A percentile compares a stretch with the other conserved stretches of the same genome.
phyloP scores from a whole-genome alignment of 2,329 filamentous ascomycete genomes.

The Lecanicillium sp. region DNA sequence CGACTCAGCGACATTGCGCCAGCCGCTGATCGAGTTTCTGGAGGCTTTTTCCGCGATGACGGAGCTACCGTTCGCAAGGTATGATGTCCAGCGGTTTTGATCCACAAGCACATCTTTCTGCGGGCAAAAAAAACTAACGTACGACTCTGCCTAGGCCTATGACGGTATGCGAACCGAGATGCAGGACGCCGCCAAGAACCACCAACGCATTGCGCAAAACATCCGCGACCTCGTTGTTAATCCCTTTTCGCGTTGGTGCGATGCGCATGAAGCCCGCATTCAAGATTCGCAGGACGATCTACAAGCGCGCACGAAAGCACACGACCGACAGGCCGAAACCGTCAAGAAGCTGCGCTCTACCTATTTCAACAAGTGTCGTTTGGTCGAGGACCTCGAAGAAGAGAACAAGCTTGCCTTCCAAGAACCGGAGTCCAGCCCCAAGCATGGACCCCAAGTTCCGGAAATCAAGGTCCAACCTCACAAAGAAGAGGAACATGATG shows the following conservation, averaged over 20 bases:
- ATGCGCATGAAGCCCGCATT: constrained; percentile 84
- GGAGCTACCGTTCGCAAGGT: constrained; percentile 95
- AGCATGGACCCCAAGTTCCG: constrained; percentile 55
- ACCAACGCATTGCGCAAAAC: constrained; percentile 92
- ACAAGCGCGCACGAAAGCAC: constrained; percentile 81
- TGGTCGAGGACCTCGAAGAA: constrained; percentile 94
- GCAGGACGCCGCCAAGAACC: constrained; percentile 81
- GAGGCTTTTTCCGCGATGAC: constrained; percentile 86
- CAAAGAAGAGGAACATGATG: constrained; percentile 53
- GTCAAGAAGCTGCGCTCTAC: constrained; percentile 91
- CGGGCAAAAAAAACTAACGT: constrained; percentile 14
- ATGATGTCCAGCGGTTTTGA: constrained; percentile 21
- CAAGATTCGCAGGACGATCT: constrained; percentile 94
- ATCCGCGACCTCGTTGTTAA: constrained; percentile 93
- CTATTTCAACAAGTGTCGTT: constrained; percentile 98
- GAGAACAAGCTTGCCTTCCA: constrained; percentile 98
- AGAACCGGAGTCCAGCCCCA: constrained; percentile 68
- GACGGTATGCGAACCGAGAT: constrained; percentile 90
- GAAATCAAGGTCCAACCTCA: constrained; percentile 83
- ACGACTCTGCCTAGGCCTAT: constrained; percentile 59
- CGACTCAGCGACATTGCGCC: constrained; percentile 76
- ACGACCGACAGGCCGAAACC: constrained; percentile 83
- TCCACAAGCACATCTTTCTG: background rate
- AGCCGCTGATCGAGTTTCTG: constrained; percentile 71
- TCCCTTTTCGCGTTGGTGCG: constrained; percentile 93